These are phyloP conservation scores for Russula foetens DNA, from an alignment of 768 basidiomycete species.

Conservation along the genomic window DNA sequence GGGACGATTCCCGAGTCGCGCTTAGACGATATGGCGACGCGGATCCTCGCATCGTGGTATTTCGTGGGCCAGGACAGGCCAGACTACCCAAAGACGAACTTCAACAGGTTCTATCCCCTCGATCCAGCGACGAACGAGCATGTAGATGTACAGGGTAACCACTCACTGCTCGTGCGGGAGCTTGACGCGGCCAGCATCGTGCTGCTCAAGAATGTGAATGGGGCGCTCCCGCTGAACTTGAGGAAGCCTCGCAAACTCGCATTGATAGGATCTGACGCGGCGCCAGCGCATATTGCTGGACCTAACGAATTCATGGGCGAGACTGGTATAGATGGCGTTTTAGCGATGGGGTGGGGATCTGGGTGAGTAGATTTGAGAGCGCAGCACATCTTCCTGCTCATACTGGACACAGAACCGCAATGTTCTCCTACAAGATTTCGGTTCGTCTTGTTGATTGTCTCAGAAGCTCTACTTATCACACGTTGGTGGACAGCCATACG, in stretches of 20 bases:
- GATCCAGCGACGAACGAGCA: slow-evolving; percentile 49
- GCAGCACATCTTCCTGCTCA: neutral
- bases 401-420: slow-evolving; percentile 39
- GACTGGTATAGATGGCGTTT: slow-evolving; percentile 47
- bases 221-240: too few relatives aligned
- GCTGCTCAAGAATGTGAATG: slow-evolving; percentile 39
- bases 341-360: slow-evolving; percentile 92
- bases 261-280: too few relatives aligned
- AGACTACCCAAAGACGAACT: slow-evolving; percentile 58
- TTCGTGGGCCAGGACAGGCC: slow-evolving; percentile 53
- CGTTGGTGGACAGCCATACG: slow-evolving; percentile 45
- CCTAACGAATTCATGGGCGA: too few relatives aligned
- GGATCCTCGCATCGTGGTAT: slow-evolving; percentile 69
- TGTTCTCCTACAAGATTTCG: slow-evolving; percentile 72
- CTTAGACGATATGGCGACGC: slow-evolving; percentile 74
- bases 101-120: slow-evolving; percentile 52
- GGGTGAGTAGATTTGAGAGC: slow-evolving; percentile 30
- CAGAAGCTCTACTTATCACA: neutral
- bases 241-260: too few relatives aligned
- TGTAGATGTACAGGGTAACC: slow-evolving; percentile 63
- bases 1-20: slow-evolving; percentile 58
- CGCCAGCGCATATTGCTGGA: too few relatives aligned
- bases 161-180: slow-evolving; percentile 56
- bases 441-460: slow-evolving; percentile 30
- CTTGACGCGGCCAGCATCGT: slow-evolving; percentile 72